Conservation (phyloP, 225 moss, liverwort and hornwort genomes). For the Bryoerythrophyllum caledonicum region DNA sequence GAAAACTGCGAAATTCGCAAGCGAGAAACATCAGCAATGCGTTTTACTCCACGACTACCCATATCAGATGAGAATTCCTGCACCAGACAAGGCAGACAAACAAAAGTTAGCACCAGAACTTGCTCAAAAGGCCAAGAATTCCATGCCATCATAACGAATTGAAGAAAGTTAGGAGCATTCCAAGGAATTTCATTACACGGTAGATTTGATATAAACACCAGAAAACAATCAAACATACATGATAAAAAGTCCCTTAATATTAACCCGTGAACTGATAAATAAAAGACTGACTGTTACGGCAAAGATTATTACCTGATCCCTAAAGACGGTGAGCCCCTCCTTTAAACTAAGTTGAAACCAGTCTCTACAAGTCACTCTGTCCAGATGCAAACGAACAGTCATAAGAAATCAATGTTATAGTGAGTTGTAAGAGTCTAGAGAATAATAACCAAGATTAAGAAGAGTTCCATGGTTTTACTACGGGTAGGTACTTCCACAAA, state of each 20-base stretch:
- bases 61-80: slow-evolving; percentile 98
- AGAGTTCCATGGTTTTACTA: neutral
- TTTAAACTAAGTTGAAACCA: slow-evolving; percentile 99
- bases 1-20: slow-evolving; percentile 87
- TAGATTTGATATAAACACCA: neutral
- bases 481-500: neutral
- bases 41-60: slow-evolving; percentile 97
- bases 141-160: neutral
- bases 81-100: slow-evolving; percentile 14
- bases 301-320: slow-evolving; percentile 66
- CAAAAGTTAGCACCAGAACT: neutral
- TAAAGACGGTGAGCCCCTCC: slow-evolving; percentile 94
- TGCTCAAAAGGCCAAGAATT: neutral
- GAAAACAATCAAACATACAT: too few species aligned
- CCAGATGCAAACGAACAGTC: slow-evolving; percentile 5
- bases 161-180: neutral
- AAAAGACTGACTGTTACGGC: neutral
- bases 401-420: slow-evolving; percentile 2
- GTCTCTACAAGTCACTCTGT: slow-evolving; percentile 94
- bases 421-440: neutral
- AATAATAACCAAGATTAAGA: neutral
- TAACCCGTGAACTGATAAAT: neutral
- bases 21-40: slow-evolving; percentile 82
- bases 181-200: neutral
- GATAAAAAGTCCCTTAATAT: neutral